Evolutionary conservation across 176 grass and related monocot species (phyloP).

Genomic region (Hyparrhenia diplandra): DNA sequence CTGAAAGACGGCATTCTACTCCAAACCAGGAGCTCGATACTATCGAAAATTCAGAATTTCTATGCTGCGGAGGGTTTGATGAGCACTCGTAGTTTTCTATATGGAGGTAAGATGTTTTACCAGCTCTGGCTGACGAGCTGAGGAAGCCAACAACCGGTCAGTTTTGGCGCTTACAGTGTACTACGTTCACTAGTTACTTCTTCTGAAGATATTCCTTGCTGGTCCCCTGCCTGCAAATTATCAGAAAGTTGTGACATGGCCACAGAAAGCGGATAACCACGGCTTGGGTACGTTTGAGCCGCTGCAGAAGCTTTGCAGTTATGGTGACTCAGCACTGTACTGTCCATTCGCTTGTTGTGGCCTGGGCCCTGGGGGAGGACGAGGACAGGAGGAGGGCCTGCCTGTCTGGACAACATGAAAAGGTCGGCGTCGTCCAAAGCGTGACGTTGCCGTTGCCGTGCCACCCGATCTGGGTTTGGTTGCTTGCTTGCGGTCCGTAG

Average conservation of each 20-base stretch:
- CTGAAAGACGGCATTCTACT: neutral
- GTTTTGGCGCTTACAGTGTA: neutral
- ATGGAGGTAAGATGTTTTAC: too few relatives aligned
- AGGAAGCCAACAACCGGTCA: neutral
- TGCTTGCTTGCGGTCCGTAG: conserved; percentile 4
- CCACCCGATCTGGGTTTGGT: neutral
- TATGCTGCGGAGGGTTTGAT: too few relatives aligned
- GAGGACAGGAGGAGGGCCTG: too few relatives aligned
- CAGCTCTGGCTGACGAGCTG: neutral
- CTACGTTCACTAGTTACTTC: neutral
- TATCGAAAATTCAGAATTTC: too few relatives aligned
- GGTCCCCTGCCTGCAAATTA: neutral
- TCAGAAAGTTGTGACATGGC: conserved; percentile 20
- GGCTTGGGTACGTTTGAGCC: neutral
- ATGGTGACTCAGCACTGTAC: neutral
- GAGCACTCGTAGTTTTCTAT: too few relatives aligned
- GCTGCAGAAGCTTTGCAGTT: too few relatives aligned
- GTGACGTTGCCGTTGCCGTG: neutral
- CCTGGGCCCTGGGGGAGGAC: too few relatives aligned
- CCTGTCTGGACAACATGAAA: neutral
- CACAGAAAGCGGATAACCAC: conserved; percentile 24
- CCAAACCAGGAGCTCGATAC: too few relatives aligned
- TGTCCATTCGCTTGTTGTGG: neutral
- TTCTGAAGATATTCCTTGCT: neutral
- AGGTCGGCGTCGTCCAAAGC: neutral